These are phyloP conservation scores for Porogramme epimiltina DNA, from an alignment of 1,284 basidiomycete genomes.

Conservation along the genomic window DNA sequence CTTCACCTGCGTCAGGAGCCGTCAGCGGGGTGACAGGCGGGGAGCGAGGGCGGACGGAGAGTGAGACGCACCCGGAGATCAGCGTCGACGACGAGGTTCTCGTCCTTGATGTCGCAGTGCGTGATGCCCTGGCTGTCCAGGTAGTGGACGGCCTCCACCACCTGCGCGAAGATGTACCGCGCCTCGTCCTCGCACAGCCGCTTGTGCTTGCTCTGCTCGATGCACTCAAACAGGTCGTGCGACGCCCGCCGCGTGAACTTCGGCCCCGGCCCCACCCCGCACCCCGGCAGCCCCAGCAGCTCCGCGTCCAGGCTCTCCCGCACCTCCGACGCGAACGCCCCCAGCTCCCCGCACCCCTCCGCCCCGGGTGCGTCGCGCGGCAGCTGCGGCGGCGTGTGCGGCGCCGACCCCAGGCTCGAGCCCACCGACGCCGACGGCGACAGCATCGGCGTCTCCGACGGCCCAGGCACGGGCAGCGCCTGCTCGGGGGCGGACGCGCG, in stretches of 20 bases:
- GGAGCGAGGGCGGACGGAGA: neutral
- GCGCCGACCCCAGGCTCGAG: slow-evolving; percentile 30
- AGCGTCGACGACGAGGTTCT: slow-evolving; percentile 86
- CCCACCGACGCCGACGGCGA: slow-evolving; percentile 57
- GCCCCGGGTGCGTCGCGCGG: neutral
- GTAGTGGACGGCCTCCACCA: slow-evolving; percentile 84
- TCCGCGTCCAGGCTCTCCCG: neutral
- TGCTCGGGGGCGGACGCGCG: slow-evolving; percentile 32
- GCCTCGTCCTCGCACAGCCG: slow-evolving; percentile 80
- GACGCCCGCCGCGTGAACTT: slow-evolving; percentile 74
- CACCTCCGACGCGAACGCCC: neutral
- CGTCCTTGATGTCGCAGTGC: slow-evolving; percentile 94
- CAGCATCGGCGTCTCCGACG: neutral
- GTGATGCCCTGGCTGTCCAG: slow-evolving; percentile 78
- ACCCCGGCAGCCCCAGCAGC: neutral
- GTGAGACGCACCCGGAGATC: slow-evolving; percentile 59
- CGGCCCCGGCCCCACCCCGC: slow-evolving; percentile 37
- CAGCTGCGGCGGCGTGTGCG: slow-evolving; percentile 31
- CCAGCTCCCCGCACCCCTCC: neutral
- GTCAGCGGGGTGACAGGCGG: slow-evolving; percentile 5
- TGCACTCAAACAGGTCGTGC: slow-evolving; percentile 92
- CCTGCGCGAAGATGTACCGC: slow-evolving; percentile 82
- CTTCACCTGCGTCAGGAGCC: slow-evolving; percentile 63
- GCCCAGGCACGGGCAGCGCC: slow-evolving; percentile 31
- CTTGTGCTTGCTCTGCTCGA: slow-evolving; percentile 82